phyloP scores from a whole-genome alignment of 257 asterid species.

The Ilex asprella region DNA sequence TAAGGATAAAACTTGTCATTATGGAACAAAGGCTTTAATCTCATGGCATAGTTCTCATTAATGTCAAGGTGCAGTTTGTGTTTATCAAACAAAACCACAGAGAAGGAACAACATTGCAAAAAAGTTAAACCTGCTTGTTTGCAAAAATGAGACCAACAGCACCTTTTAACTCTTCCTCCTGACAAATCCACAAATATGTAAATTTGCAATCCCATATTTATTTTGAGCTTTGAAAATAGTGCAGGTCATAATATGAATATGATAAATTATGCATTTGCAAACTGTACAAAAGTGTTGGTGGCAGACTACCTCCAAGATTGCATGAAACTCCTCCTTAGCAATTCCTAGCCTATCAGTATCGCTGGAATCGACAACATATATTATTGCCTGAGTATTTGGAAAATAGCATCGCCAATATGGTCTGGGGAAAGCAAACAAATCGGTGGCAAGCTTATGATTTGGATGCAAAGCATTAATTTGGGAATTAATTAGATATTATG shows the following conservation, averaged over 20 bases:
- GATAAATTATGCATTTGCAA: background rate
- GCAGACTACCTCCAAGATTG: constrained; percentile 71
- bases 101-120: constrained; percentile 4
- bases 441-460: too few relatives aligned
- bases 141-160: constrained; percentile 45
- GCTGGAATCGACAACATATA: constrained; percentile 97
- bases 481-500: background rate
- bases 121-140: constrained; percentile 30
- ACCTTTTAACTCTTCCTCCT: constrained; percentile 52
- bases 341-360: constrained; percentile 88
- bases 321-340: constrained; percentile 95
- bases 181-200: background rate
- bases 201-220: background rate
- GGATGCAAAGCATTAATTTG: background rate
- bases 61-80: too few relatives aligned
- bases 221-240: background rate
- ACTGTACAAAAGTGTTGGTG: background rate
- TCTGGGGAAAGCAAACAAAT: constrained; percentile 23
- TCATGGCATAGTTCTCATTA: too few relatives aligned
- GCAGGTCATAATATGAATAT: background rate
- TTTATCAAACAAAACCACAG: too few relatives aligned
- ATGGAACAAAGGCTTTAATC: constrained; percentile 6
- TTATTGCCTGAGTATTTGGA: constrained; percentile 95
- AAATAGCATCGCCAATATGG: constrained; percentile 99
- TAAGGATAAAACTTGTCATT: too few relatives aligned